These are phyloP conservation scores for Balansia obtecta DNA, from an alignment of 2,329 filamentous ascomycete species.

Conservation along the genomic window DNA sequence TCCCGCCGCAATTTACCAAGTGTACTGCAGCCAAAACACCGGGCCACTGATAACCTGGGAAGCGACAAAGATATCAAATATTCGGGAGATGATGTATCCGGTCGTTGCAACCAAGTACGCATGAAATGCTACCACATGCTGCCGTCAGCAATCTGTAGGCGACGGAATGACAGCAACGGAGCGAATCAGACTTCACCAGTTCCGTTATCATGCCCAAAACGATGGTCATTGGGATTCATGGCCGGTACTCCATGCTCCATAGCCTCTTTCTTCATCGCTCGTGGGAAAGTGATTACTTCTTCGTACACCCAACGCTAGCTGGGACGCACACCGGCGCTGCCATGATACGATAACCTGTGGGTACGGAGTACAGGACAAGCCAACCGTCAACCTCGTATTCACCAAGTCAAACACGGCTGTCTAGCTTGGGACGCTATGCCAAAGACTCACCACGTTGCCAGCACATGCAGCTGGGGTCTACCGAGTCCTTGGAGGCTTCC, in stretches of 20 bases:
- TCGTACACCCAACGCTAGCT: background rate
- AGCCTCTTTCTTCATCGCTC: too few species aligned
- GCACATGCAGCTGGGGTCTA: background rate
- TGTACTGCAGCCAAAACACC: too few species aligned
- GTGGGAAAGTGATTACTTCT: background rate
- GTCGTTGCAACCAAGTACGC: too few species aligned
- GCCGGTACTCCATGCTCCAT: too few species aligned
- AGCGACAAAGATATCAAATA: too few species aligned
- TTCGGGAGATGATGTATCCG: too few species aligned
- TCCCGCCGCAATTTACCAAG: too few species aligned
- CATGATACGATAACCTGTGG: background rate
- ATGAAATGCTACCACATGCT: background rate
- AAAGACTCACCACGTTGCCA: background rate
- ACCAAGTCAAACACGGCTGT: background rate
- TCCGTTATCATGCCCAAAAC: background rate
- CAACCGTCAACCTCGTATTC: background rate
- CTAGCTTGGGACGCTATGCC: too few species aligned
- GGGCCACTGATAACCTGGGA: too few species aligned
- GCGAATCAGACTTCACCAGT: background rate
- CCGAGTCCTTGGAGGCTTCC: too few species aligned
- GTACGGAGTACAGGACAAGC: background rate
- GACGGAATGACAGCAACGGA: background rate
- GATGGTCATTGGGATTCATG: too few species aligned
- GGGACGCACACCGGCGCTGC: background rate
- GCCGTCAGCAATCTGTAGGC: background rate